A percentile compares a stretch with the other conserved stretches of the same genome.
Evolutionary conservation across 2,329 filamentous ascomycete genomes (phyloP).

Genomic region (Catunica adiposa): DNA sequence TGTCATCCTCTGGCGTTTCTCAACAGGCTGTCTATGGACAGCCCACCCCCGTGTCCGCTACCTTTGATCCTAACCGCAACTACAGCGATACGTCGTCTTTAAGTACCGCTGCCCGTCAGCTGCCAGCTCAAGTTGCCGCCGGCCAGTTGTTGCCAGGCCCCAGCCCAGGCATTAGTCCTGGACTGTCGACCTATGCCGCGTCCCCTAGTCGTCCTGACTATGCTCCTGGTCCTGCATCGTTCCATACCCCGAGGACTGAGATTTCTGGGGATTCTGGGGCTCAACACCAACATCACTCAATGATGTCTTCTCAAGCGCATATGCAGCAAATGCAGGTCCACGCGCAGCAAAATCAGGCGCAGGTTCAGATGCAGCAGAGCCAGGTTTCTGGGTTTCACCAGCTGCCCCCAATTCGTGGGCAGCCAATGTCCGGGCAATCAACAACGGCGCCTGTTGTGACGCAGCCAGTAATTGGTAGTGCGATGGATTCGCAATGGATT

Average conservation of each 20-base stretch:
- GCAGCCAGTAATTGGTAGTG: constrained; percentile 8
- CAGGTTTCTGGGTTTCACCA: constrained; percentile 20
- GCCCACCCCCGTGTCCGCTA: constrained; percentile 29
- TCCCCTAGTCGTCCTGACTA: constrained; percentile 31
- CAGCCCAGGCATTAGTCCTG: constrained; percentile 28
- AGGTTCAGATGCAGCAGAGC: constrained; percentile 6
- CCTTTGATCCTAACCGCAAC: constrained; percentile 30
- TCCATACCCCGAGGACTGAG: constrained; percentile 39
- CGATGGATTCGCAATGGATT: constrained; percentile 19
- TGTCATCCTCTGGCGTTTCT: constrained; percentile 9
- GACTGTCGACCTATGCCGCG: constrained; percentile 30
- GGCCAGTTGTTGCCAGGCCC: constrained; percentile 21
- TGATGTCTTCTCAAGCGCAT: constrained; percentile 1
- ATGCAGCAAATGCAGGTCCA: constrained; percentile 6
- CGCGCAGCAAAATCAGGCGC: constrained; percentile 4
- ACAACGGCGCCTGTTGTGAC: neutral
- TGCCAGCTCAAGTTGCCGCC: constrained; percentile 21
- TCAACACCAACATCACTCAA: constrained; percentile 10
- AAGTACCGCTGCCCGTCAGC: constrained; percentile 4
- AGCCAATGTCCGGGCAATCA: constrained; percentile 13
- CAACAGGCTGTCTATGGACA: constrained; percentile 25
- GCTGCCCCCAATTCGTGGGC: constrained; percentile 32
- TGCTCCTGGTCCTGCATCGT: constrained; percentile 27
- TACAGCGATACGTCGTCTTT: constrained; percentile 21
- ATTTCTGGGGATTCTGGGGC: constrained; percentile 18